Evolutionary conservation across 179 eudicot species (phyloP), one percentile per base, ranked within the genome.

Genomic region (Vitellaria paradoxa): DNA sequence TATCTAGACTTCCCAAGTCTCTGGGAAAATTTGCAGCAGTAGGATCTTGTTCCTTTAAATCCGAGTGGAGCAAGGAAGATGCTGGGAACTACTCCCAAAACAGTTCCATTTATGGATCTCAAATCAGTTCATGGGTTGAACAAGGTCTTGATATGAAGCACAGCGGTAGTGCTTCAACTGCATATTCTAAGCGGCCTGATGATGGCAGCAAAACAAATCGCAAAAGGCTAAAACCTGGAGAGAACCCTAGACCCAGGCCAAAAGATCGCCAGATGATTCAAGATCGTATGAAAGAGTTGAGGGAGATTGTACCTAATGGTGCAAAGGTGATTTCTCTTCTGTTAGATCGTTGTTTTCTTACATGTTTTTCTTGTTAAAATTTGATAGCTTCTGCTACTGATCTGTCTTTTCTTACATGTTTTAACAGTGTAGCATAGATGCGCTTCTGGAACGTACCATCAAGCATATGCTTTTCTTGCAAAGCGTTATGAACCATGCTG

Each of bases 181-280:
- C 89, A 47, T 79, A 87, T 70, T 89, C 97, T n/a, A 92, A 88
- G 84, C 93, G 86, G 81, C 80, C 81, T 45, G 92, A 90, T 72
- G 91, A 86, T 59, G 84, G 53, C 67, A 73, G 86, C 59, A 93
- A 92, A 80, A 73, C 89, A 10, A 88, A 78, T 65, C 91, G 96
- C 23, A 96, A 94, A 83, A 87, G 96, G 87, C 89, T 87, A 83
- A 96, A 92, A 85, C 93, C 97, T 46, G 98, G 98, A 46, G 98
- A 93, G 79, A 94, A 86, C 78, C 96, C 97, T 60, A 80, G 94
- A 77, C 99, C 98, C 46, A 91, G 98, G 85, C 99, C 99, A 57
- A 96, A 96, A 82, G 99, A 96, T 82, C 93, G 99, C 49, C 99
- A 96, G 82, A 90, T 93, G 98, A 96, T 94, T 69, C 99, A 96